Conservation (phyloP, 2,329 filamentous ascomycete species). For the Plenodomus biglobosus region DNA sequence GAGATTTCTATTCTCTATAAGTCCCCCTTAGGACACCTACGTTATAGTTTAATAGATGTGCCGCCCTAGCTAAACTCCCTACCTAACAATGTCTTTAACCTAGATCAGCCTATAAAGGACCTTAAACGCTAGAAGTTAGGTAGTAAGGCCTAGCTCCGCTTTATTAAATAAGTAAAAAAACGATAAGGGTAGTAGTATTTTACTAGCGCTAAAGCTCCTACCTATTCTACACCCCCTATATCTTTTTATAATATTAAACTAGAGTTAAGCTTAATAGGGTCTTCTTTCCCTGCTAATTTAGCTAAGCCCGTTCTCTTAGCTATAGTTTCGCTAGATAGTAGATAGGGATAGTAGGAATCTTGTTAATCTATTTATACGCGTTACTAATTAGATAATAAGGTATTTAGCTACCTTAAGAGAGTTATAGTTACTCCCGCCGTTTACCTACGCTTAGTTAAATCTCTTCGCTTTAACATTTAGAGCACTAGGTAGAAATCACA, state of each 20-base stretch:
- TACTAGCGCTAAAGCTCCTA: too few species aligned
- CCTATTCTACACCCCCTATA: constrained; percentile 51
- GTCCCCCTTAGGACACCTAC: constrained; percentile 35
- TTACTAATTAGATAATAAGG: constrained; percentile 36
- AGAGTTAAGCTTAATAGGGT: constrained; percentile 40
- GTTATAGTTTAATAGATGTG: constrained; percentile 48
- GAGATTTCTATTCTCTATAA: constrained; percentile 46
- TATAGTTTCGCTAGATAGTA: constrained; percentile 22
- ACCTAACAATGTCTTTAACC: constrained; percentile 46
- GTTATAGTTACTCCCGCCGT: background rate
- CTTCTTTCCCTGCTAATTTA: constrained; percentile 17
- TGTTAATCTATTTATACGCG: too few species aligned
- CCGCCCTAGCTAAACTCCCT: too few species aligned
- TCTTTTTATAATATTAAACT: constrained; percentile 51
- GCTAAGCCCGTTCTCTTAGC: constrained; percentile 17
- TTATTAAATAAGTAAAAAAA: too few species aligned
- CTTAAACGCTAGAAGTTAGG: too few species aligned
- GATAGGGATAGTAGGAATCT: too few species aligned
- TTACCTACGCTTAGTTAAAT: constrained; percentile 6
- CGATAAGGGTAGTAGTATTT: too few species aligned
- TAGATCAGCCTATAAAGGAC: constrained; percentile 42
- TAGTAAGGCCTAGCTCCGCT: too few species aligned
- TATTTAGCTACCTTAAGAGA: constrained; percentile 47
- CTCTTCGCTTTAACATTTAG: constrained; percentile 22
- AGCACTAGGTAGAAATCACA: constrained; percentile 51